These are phyloP conservation scores for Pseudodiploospora longispora DNA, from an alignment of 2,329 filamentous ascomycete genomes.

Conservation along the genomic window DNA sequence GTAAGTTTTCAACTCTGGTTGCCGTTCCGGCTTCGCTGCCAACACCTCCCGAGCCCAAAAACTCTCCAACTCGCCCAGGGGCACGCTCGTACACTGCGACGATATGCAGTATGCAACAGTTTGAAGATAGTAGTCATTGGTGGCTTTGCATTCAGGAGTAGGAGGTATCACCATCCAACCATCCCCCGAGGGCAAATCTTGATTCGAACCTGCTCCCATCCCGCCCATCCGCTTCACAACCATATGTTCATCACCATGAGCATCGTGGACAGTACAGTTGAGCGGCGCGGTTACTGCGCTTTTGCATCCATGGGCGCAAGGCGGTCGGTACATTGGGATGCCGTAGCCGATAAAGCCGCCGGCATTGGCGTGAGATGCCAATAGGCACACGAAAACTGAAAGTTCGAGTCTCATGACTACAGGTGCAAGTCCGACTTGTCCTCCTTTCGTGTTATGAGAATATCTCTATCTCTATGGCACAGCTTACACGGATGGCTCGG, in stretches of 20 bases:
- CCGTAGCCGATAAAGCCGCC: constrained; percentile 12
- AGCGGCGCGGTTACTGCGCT: constrained; percentile 15
- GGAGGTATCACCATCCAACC: constrained; percentile 10
- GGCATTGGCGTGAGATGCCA: not conserved
- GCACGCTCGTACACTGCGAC: constrained; percentile 6
- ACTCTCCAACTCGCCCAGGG: not conserved
- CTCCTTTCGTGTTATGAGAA: too few species aligned
- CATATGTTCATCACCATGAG: not conserved
- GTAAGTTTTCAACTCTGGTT: not conserved
- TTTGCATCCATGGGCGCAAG: constrained; percentile 22
- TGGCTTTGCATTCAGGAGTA: constrained; percentile 9
- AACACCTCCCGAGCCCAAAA: not conserved
- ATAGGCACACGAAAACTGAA: not conserved
- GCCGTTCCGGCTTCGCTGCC: not conserved
- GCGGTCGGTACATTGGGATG: constrained; percentile 17
- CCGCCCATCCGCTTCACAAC: not conserved
- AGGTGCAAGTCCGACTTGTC: too few species aligned
- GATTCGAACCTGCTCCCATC: not conserved
- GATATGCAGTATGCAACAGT: constrained; percentile 13
- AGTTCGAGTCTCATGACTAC: too few species aligned
- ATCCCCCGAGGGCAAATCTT: constrained; percentile 7
- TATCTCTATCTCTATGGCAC: too few species aligned
- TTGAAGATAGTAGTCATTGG: constrained; percentile 10
- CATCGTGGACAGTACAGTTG: constrained; percentile 12
- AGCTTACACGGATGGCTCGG: too few species aligned